Base-by-base conservation (phyloP, 306 rosid genomes). In the Rosa rugosa region DNA sequence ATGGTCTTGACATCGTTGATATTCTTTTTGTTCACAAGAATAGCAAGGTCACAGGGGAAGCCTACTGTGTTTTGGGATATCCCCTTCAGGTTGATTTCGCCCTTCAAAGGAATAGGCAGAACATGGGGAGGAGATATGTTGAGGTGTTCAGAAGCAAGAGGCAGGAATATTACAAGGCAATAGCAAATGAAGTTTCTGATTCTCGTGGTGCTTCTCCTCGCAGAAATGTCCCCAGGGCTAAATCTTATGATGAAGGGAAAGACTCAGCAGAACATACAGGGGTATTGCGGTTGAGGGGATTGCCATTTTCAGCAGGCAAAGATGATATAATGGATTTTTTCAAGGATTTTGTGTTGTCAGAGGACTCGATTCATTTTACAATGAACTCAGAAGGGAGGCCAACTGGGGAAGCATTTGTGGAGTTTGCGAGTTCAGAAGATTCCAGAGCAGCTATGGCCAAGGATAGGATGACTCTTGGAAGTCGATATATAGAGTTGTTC, bases 71-170 rank as follows among this genome's bases (percentile, higher is more conserved):
- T 76, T 80, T 94, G 75, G 97, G 93, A 13, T 90, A 92, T 82
- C 98, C 98, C 76, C 91, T 92, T 71, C 98, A 94, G 82, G 97
- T 94, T 75, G 98, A 94, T 81, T 94, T 89, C 78, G 97, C 98
- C 22, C 97, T 94, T 83, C 94, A 90, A 75, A 91, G 90, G 77
- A 94, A 94, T 79, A 84, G 94, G 79, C 97, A 94, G 83, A 94
- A 92, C 81, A 88, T 94, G 83, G 97, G 97, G 56, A 88, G 94
- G 86, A 87, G 98, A 85, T 94, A 94, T 59, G 96, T 92, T 34
- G 98, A 94, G 86, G 93, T 94, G 75, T 94, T 89, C 89, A 86
- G 97, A 86, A 94, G 97, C 64, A 94, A 89, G 90, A 90, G 98
- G 79, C 98, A 94, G 84, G 98, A 94, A 79, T 94, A 94, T 87